These are phyloP conservation scores for Scleroderma bovista DNA, from an alignment of 768 basidiomycete genomes.

Conservation along the genomic window DNA sequence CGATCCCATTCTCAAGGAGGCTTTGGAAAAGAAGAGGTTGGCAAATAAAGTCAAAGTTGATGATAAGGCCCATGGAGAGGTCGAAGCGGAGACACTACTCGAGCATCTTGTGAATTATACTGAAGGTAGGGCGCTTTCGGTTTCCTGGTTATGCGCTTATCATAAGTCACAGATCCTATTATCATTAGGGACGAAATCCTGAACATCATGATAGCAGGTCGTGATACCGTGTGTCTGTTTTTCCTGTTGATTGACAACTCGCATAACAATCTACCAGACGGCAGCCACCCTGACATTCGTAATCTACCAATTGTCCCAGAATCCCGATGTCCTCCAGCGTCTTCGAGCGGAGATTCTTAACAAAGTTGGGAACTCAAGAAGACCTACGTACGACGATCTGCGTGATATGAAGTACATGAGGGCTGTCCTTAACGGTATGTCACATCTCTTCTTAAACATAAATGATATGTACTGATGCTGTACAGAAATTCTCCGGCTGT, in stretches of 20 bases:
- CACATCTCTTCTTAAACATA: background rate
- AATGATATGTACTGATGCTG: background rate
- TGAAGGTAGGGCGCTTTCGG: conserved; percentile 14
- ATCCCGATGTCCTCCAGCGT: conserved; percentile 22
- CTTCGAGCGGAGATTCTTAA: conserved; percentile 27
- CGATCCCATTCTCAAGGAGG: conserved; percentile 47
- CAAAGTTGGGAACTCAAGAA: conserved; percentile 20
- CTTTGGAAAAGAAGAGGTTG: conserved; percentile 35
- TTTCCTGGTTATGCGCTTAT: background rate
- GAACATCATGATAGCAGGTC: conserved; percentile 34
- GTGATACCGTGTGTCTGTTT: conserved; percentile 25
- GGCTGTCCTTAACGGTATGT: conserved; percentile 34
- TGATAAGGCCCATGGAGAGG: conserved; percentile 3
- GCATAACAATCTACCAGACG: conserved; percentile 15
- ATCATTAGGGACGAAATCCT: conserved; percentile 32
- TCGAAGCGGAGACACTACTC: conserved; percentile 25
- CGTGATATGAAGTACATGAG: conserved; percentile 35
- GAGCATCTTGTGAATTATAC: conserved; percentile 26
- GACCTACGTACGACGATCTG: conserved; percentile 29
- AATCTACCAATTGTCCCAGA: conserved; percentile 23
- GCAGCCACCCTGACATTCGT: conserved; percentile 26
- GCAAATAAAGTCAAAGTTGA: conserved; percentile 13
- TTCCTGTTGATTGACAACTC: background rate
- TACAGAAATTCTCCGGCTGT: conserved; percentile 25
- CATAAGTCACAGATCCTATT: conserved; percentile 17